Conservation (phyloP, 2,329 filamentous ascomycete genomes). For the Penicillium sp. region DNA sequence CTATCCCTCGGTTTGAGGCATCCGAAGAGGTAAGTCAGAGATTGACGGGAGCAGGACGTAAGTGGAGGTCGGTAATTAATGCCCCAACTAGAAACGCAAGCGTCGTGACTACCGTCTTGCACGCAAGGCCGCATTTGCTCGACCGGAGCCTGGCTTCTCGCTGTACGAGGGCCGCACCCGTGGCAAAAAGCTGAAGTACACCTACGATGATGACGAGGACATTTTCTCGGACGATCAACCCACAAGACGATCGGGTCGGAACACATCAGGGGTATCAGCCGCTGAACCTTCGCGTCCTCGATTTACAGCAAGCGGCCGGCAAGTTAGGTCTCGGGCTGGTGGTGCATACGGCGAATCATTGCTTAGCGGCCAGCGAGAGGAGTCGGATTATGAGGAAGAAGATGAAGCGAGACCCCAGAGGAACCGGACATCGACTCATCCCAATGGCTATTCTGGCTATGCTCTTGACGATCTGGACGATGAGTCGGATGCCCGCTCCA, state of each 20-base stretch:
- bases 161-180: slow-evolving; percentile 95
- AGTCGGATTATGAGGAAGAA: slow-evolving; percentile 49
- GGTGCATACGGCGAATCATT: slow-evolving; percentile 58
- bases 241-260: slow-evolving; percentile 65
- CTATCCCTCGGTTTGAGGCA: slow-evolving; percentile 86
- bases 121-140: slow-evolving; percentile 82
- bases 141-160: slow-evolving; percentile 86
- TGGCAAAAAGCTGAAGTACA: slow-evolving; percentile 96
- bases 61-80: slow-evolving; percentile 14
- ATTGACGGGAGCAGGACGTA: not conserved
- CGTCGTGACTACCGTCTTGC: slow-evolving; percentile 87
- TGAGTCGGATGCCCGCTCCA: slow-evolving; percentile 61
- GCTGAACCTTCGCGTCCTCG: slow-evolving; percentile 65
- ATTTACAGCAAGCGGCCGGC: slow-evolving; percentile 82
- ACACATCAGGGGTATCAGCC: slow-evolving; percentile 70
- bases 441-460: slow-evolving; percentile 53
- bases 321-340: slow-evolving; percentile 62
- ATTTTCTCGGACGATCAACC: slow-evolving; percentile 63
- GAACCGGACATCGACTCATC: slow-evolving; percentile 28
- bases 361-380: slow-evolving; percentile 55
- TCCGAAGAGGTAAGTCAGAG: slow-evolving; percentile 73
- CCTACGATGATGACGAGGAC: slow-evolving; percentile 86
- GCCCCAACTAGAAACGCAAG: slow-evolving; percentile 71
- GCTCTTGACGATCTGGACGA: slow-evolving; percentile 67
- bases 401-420: slow-evolving; percentile 44